Evolutionary conservation across 805 yeast genomes (phyloP).

Genomic region (Metschnikowia proteae): DNA sequence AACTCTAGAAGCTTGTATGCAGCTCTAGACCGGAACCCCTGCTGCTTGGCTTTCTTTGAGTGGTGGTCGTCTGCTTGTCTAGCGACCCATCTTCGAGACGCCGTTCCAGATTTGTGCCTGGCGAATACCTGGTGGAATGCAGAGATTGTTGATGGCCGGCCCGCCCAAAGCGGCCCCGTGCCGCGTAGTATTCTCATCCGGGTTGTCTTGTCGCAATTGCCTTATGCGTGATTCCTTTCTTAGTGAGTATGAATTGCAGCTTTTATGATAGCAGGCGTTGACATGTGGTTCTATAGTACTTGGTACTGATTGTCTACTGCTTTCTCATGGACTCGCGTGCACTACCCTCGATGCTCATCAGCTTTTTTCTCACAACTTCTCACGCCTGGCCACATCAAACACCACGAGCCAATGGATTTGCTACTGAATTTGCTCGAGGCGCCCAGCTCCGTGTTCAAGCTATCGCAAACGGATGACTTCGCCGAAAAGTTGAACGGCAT

Average conservation of each 20-base stretch:
- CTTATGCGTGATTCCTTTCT: no score
- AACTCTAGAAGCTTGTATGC: constrained; percentile 84
- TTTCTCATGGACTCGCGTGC: neutral
- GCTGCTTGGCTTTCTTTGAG: constrained; percentile 60
- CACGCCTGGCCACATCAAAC: neutral
- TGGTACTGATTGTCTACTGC: no score
- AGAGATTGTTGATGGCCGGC: neutral
- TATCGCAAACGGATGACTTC: constrained; percentile 7
- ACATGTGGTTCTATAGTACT: no score
- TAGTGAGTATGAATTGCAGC: neutral
- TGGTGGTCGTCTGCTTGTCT: constrained; percentile 65
- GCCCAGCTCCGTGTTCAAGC: constrained; percentile 14
- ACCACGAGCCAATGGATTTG: constrained; percentile 12
- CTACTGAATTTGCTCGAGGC: constrained; percentile 11
- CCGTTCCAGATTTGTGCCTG: constrained; percentile 15
- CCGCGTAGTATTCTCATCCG: neutral
- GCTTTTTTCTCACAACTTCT: constrained; percentile 3
- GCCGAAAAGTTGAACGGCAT: constrained; percentile 25
- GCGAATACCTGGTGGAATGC: neutral
- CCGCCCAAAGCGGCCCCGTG: neutral
- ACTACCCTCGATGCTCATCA: constrained; percentile 18
- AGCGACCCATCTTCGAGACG: constrained; percentile 56
- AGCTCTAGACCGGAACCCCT: constrained; percentile 75
- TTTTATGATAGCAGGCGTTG: neutral
- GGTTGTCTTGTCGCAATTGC: neutral